Base-by-base conservation (phyloP, 2,329 filamentous ascomycete genomes). In the Aschersonia sp. region DNA sequence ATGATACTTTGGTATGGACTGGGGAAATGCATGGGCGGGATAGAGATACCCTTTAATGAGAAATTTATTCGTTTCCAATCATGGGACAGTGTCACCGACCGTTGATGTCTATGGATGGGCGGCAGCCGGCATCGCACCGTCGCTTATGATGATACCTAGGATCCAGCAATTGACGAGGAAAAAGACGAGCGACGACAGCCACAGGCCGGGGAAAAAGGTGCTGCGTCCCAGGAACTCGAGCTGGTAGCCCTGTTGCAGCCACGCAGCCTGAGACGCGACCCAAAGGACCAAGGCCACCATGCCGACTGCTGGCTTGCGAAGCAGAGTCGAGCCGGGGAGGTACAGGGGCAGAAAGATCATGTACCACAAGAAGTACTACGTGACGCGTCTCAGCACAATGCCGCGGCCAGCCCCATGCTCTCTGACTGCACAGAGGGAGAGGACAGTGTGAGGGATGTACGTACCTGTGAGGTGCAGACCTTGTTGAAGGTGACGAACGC, bases 401-500 rank as follows among this genome's bases (percentile, higher is more conserved):
- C 2, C 22, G 22, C 22, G 22, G 22, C 22, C 22, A 22, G 22
- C 22, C 22, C 22, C 4, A 22, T 22, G 22, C 22, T 22, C 22
- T 22, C 22, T 22, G 22, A 22, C 22, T 22, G 22, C 22, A 14
- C 14, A 1, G 14, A 42, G n/a, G 40, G 6, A 30, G 22, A 45
- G 44, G 42, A 31, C 22, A 44, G 8, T 30, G 14, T 29, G 12
- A 41, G 44, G 30, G 22, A 22, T 22, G 22, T 22, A 44, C 42
- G 53, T 75, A 92, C 87, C 76, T 97, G 90, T 59, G 88, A 95
- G 4, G 92, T 98, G 73, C 90, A 97, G 52, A 98, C 92, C 69
- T 98, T 98, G 69, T 98, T 98, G 57, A 97, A 97, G 0, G 88
- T 83, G 4, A 97, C 92, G 64, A 98, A 98, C 0, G 90, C 87